Evolutionary conservation across 2,329 filamentous ascomycete species (phyloP).

Genomic region (Paramyrothecium sp.): DNA sequence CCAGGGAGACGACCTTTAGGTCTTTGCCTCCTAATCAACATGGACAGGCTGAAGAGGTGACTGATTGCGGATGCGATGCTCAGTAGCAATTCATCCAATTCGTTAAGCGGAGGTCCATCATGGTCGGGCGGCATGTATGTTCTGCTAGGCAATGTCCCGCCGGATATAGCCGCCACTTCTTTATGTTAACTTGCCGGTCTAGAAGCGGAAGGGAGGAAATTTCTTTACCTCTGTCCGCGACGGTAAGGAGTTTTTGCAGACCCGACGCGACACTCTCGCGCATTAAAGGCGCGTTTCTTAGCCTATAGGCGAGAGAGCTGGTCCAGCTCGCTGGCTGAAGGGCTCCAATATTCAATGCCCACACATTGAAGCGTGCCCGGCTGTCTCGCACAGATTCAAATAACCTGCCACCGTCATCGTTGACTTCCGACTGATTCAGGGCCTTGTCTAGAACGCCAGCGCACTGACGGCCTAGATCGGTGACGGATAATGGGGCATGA

Average conservation of each 20-base stretch:
- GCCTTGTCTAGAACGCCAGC: neutral
- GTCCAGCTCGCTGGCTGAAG: neutral
- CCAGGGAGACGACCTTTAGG: neutral
- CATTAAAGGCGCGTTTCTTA: neutral
- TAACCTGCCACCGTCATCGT: neutral
- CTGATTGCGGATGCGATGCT: conserved; percentile 2
- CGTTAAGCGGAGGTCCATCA: neutral
- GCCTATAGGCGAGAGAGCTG: neutral
- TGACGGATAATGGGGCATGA: no score
- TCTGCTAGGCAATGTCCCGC: neutral
- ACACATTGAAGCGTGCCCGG: conserved; percentile 2
- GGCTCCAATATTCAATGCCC: conserved; percentile 6
- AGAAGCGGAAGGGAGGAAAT: neutral
- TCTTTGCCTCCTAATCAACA: neutral
- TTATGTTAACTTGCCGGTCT: neutral
- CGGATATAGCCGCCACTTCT: neutral
- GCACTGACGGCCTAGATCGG: neutral
- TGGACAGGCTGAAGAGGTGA: conserved; percentile 3
- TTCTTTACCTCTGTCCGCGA: neutral
- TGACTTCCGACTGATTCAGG: neutral
- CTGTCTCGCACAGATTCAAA: neutral
- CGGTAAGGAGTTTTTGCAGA: neutral
- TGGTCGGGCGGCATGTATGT: neutral
- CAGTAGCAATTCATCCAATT: conserved; percentile 3
- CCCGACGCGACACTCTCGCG: neutral